Evolutionary conservation across 1,284 basidiomycete species (phyloP), one percentile per base, ranked within the genome.

Genomic region (Fomitopsis betulina): DNA sequence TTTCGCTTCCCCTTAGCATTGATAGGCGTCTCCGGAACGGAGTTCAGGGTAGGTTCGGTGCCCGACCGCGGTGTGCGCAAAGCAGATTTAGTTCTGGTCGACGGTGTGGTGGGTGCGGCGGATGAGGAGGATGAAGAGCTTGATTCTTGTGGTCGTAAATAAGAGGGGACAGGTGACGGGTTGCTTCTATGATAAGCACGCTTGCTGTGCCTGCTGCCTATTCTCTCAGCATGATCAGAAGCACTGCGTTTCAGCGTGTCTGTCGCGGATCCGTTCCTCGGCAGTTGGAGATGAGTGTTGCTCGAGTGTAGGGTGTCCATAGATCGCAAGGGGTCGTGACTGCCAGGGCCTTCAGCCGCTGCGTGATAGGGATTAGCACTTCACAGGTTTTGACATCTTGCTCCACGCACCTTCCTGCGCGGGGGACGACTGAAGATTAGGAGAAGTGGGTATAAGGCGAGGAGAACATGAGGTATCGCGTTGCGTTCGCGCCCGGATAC

Each of bases 1-100:
- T 81, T 81, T 51, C 79, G 73, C 62, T 81, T 81, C n/a, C 79
- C 79, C 66, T 74, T 78, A 13, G 60, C 52, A 55, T 64, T 67
- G 45, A 63, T 51, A 15, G 70, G 70, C 6, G 70, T 69, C 57
- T 72, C 66, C 27, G 62, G 64, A 25, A 67, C 66, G 23, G 66
- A 65, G 45, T 60, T 60, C 12, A 70, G 59, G 19, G 63, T 63
- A 25, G 70, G 67, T 54, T 70, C 69, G 43, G 49, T 58, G 56
- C 38, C 54, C 13, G 55, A 53, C 43, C 59, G 60, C 19, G 60
- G 60, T 15, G 45, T 37, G 35, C 35, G 35, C 12, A 37, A 15
- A 37, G 35, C 35, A 12, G 35, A 37, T 9, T 37, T 37, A 37
- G 35, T 37, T 9, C 35, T 37, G 13, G 35, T 37, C 25, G 64